Evolutionary conservation across 352 stramenopile genomes (phyloP), one percentile per base, ranked within the genome.

Genomic region (Phytophthora multivora): DNA sequence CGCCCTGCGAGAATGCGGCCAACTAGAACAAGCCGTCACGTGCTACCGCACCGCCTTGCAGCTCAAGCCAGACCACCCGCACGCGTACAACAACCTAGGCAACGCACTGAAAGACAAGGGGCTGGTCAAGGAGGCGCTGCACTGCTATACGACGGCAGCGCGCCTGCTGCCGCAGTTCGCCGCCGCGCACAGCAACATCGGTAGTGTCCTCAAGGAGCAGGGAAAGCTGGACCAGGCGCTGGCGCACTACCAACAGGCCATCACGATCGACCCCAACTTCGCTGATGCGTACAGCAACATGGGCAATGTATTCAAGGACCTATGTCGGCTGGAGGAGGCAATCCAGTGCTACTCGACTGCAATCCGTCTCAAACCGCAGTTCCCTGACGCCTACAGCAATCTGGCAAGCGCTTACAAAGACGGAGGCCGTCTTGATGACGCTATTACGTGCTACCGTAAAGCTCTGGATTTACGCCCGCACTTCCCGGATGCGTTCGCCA

Each of bases 11-110:
- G 91, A 97, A 43, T 77, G 91, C 36, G 86, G 82, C 5, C 80
- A 96, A 42, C 67, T 93, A 18, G 85, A 93, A 39, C 83, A 91
- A 35, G 74, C 83, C 5, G 86, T 97, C 15, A 82, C 76, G 42
- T 96, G 88, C 69, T 98, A 98, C 69, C 79, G 88, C 18, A 95
- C 87, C 19, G 91, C 91, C 26, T 69, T 98, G 41, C 75, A 89
- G 25, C 73, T 98, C 21, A 97, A 97, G 58, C 85, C 92, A 0
- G 91, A 98, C 71, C 92, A 98, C 63, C 88, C 91, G 9, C 91
- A 98, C 61, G 91, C 92, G 6, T 98, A 98, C 76, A 98, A 98
- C 78, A 98, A 97, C 52, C 48, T 98, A n/a, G 93, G 90, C 25
- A 97, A 97, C 59, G 82, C 88, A 6, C 73, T 97, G n/a, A 97